These are phyloP conservation scores for Neospermospora avenae DNA, from an alignment of 2,329 filamentous ascomycete species.

Conservation along the genomic window DNA sequence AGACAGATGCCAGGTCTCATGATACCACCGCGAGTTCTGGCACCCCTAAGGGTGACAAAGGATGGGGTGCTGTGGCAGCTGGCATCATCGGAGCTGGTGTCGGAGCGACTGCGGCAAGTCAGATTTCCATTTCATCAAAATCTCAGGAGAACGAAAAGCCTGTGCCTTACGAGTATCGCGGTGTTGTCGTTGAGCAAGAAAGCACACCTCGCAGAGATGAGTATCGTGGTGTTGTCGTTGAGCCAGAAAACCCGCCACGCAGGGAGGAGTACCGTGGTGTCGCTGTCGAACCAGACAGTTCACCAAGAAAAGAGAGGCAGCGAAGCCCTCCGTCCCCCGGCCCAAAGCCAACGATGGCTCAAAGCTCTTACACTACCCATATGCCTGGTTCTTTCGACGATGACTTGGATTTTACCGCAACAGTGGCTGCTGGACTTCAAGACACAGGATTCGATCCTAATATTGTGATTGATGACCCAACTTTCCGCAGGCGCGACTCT, in stretches of 20 bases:
- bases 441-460: constrained; percentile 69
- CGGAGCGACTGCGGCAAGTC: constrained; percentile 30
- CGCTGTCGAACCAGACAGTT: constrained; percentile 28
- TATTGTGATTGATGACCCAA: constrained; percentile 64
- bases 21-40: constrained; percentile 36
- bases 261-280: constrained; percentile 25
- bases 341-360: constrained; percentile 46
- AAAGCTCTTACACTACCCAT: constrained; percentile 40
- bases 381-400: constrained; percentile 65
- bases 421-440: constrained; percentile 63
- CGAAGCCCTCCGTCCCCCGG: constrained; percentile 50
- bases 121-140: constrained; percentile 22
- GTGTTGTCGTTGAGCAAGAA: constrained; percentile 27
- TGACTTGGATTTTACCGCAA: constrained; percentile 67
- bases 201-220: constrained; percentile 13
- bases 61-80: constrained; percentile 52
- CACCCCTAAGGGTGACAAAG: constrained; percentile 29
- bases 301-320: constrained; percentile 25
- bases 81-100: constrained; percentile 44
- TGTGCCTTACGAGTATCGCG: constrained; percentile 30
- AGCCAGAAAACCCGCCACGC: constrained; percentile 20
- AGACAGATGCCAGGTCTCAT: constrained; percentile 20
- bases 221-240: constrained; percentile 26
- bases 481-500: constrained; percentile 60
- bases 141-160: constrained; percentile 15